Conservation (phyloP, 2,329 filamentous ascomycete genomes). For the Diaporthe citri region DNA sequence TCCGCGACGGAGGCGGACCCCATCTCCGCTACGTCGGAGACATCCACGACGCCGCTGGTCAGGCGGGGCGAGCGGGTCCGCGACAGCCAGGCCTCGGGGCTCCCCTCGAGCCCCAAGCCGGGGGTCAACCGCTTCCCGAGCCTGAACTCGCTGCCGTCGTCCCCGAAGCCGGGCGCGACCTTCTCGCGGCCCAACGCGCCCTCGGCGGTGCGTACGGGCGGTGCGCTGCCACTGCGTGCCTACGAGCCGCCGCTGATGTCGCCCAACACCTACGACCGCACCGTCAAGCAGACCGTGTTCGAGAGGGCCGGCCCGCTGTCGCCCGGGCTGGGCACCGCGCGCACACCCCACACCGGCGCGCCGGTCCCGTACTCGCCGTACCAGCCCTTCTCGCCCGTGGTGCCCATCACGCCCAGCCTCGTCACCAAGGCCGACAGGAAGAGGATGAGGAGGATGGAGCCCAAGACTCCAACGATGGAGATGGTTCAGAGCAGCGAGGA, state of each 20-base stretch:
- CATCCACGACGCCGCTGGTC: conserved; percentile 63
- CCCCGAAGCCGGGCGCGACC: conserved; percentile 61
- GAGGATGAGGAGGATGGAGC: conserved; percentile 73
- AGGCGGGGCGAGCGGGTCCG: conserved; percentile 13
- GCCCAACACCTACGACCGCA: conserved; percentile 56
- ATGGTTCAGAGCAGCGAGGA: conserved; percentile 74
- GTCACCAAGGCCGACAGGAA: conserved; percentile 79
- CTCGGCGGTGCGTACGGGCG: conserved; percentile 68
- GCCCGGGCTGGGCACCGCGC: conserved; percentile 60
- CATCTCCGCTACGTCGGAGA: conserved; percentile 64
- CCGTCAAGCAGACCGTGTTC: conserved; percentile 74
- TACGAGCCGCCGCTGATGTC: conserved; percentile 70
- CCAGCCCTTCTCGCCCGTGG: conserved; percentile 81
- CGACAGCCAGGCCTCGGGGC: conserved; percentile 49
- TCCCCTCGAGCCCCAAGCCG: conserved; percentile 66
- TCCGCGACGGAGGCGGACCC: conserved; percentile 60
- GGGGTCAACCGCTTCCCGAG: conserved; percentile 53
- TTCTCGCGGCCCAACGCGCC: conserved; percentile 64
- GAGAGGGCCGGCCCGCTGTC: conserved; percentile 68
- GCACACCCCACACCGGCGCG: conserved; percentile 72
- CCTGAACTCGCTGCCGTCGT: conserved; percentile 63
- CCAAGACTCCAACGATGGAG: conserved; percentile 72
- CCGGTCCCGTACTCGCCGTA: conserved; percentile 82
- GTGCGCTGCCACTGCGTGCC: conserved; percentile 70
- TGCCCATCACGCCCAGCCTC: conserved; percentile 82